Evolutionary conservation across 768 basidiomycete genomes (phyloP).

Genomic region (Trametes gibbosa): DNA sequence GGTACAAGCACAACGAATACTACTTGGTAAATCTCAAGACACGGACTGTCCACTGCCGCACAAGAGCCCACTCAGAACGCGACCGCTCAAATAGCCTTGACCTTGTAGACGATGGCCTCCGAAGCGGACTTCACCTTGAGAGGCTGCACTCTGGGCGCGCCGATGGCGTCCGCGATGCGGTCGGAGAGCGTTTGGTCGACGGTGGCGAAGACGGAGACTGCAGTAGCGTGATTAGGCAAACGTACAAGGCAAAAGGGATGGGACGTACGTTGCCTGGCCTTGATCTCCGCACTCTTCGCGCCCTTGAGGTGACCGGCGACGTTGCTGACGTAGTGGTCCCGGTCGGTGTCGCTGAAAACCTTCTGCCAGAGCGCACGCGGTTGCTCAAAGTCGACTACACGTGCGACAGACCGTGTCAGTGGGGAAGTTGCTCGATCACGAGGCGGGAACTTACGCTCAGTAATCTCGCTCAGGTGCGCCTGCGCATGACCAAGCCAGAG

Average conservation of each 20-base stretch:
- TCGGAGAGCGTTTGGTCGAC: constrained; percentile 74
- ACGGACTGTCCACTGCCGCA: neutral
- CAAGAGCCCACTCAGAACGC: too few species aligned
- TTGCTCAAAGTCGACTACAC: constrained; percentile 79
- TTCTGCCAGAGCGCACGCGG: constrained; percentile 66
- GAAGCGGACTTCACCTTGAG: constrained; percentile 58
- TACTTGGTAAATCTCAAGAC: neutral
- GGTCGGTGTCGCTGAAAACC: constrained; percentile 62
- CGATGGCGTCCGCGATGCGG: constrained; percentile 75
- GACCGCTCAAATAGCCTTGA: constrained; percentile 3
- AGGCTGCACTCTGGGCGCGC: constrained; percentile 54
- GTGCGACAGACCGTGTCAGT: neutral
- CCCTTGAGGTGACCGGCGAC: constrained; percentile 58
- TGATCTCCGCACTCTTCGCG: constrained; percentile 61
- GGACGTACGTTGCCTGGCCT: constrained; percentile 62
- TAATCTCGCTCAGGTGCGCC: constrained; percentile 69
- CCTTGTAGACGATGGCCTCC: constrained; percentile 53
- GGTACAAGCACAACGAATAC: neutral
- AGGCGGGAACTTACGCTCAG: constrained; percentile 59
- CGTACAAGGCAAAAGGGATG: neutral
- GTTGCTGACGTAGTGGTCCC: constrained; percentile 64
- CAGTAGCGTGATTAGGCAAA: neutral
- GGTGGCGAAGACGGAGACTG: constrained; percentile 77
- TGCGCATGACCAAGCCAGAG: constrained; percentile 69
- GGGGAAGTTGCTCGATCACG: neutral